Percentiles rank a stretch among this genome's conserved stretches.
These are phyloP conservation scores for Tubosaeta sp. DNA, from an alignment of 768 basidiomycete species.

Conservation along the genomic window DNA sequence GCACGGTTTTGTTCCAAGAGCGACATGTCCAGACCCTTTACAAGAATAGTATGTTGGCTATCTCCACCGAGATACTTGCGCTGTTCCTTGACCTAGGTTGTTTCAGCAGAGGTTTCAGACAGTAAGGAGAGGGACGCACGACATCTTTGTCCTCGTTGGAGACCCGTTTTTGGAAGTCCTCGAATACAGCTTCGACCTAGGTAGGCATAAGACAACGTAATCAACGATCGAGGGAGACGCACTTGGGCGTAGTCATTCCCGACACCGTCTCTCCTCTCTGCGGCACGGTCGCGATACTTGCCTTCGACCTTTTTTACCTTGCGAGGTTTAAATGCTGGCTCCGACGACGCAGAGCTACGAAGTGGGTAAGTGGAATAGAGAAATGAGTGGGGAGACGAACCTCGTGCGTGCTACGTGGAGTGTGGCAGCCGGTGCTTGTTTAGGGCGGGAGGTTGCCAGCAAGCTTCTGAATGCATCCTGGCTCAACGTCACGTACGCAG, in stretches of 20 bases:
- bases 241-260: constrained; percentile 76
- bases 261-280: constrained; percentile 62
- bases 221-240: constrained; percentile 8
- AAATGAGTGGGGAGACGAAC: constrained; percentile 7
- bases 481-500: background rate
- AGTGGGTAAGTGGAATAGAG: background rate
- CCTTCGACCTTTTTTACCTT: constrained; percentile 62
- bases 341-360: constrained; percentile 43
- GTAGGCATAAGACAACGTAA: background rate
- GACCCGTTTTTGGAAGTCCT: constrained; percentile 71
- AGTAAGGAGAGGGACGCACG: constrained; percentile 36
- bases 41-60: constrained; percentile 77
- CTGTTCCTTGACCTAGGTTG: constrained; percentile 63
- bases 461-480: constrained; percentile 62
- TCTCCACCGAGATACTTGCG: constrained; percentile 81
- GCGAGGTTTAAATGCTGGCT: constrained; percentile 77
- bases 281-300: constrained; percentile 71
- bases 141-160: constrained; percentile 55
- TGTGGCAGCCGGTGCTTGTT: constrained; percentile 2
- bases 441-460: constrained; percentile 33
- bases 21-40: constrained; percentile 86
- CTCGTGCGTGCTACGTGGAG: constrained; percentile 7
- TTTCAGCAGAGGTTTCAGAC: background rate
- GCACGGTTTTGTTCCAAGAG: constrained; percentile 83
- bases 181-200: constrained; percentile 75